Evolutionary conservation across 805 yeast species (phyloP).

Genomic region (Yamadazyma endophytica): DNA sequence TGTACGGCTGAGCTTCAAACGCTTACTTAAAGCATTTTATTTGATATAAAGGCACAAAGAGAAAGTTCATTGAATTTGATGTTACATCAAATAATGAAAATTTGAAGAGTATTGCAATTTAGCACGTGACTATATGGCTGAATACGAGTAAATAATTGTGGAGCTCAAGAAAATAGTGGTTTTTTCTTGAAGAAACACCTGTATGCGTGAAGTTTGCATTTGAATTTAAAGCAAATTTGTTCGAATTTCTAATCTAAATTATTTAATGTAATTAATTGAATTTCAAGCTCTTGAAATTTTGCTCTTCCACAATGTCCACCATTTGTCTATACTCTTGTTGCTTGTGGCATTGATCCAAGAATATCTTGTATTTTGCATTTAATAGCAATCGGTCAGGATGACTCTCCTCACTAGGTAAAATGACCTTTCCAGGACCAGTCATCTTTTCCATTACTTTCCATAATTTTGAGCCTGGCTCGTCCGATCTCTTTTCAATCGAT

Average conservation of each 20-base stretch:
- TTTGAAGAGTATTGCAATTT: not conserved
- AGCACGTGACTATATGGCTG: too few species aligned
- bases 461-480: conserved; percentile 53
- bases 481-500: conserved; percentile 17
- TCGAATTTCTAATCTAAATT: conserved; percentile 1
- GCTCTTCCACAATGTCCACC: conserved; percentile 50
- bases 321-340: conserved; percentile 73
- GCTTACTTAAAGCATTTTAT: too few species aligned
- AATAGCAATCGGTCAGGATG: conserved; percentile 69
- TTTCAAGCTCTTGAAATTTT: conserved; percentile 12
- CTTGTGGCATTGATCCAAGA: conserved; percentile 79
- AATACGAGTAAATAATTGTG: too few species aligned
- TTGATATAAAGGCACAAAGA: too few species aligned
- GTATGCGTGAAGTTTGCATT: too few species aligned
- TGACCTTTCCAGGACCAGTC: conserved; percentile 80
- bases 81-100: conserved; percentile 2
- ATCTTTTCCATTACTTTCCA: conserved; percentile 86
- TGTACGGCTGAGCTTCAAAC: too few species aligned
- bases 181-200: too few species aligned
- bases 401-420: conserved; percentile 56
- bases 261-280: conserved; percentile 2
- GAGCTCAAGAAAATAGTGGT: too few species aligned
- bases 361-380: conserved; percentile 76
- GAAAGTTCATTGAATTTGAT: too few species aligned
- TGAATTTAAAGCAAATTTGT: too few species aligned